Evolutionary conservation across 2,329 filamentous ascomycete species (phyloP), one percentile per base, ranked within the genome.

Genomic region (Xylariaceae sp.): DNA sequence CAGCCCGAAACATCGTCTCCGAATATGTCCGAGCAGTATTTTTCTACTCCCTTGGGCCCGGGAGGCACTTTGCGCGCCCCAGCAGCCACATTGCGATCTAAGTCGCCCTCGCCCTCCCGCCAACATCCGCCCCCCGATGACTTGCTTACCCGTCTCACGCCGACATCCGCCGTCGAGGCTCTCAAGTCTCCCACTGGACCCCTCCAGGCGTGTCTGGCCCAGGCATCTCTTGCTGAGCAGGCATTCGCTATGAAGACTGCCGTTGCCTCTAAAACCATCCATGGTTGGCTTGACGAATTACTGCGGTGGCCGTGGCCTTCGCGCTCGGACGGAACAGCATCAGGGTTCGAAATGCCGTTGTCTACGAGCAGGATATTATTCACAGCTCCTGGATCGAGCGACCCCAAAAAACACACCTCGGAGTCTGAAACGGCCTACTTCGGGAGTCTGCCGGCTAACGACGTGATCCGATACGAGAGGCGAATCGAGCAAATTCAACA

Each of bases 281-380:
- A 82, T 59, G 73, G 77, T 54, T 92, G 86, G 85, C 70, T 85
- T 17, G 68, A 76, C n/a, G 86, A 92, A 65, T 68, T 92, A 27
- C 64, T 67, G 31, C 57, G 64, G 31, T 80, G 77, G 78, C 60
- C 66, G 2, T 80, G 79, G 78, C 71, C 76, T 2, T 54, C 63
- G 78, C 71, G 76, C 2, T 54, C 64, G 2, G 54, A 61, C 3
- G 62, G 61, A 11, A 70, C 70, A 27, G 68, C 73, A 2, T 59
- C 65, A 1, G 78, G 78, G 6, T 83, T 82, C 43, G 68, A 75
- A 52, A 58, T 63, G 47, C 70, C 73, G 9, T 50, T 55, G 28
- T 41, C 56, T 38, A 69, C 67, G 50, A 63, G 59, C 43, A 64
- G 62, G 50, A 67, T 62, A 47, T 44, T 65, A 18, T 62, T 61